phyloP scores from a whole-genome alignment of 495 filamentous ascomycete species.

The Penicillium coprophilum region DNA sequence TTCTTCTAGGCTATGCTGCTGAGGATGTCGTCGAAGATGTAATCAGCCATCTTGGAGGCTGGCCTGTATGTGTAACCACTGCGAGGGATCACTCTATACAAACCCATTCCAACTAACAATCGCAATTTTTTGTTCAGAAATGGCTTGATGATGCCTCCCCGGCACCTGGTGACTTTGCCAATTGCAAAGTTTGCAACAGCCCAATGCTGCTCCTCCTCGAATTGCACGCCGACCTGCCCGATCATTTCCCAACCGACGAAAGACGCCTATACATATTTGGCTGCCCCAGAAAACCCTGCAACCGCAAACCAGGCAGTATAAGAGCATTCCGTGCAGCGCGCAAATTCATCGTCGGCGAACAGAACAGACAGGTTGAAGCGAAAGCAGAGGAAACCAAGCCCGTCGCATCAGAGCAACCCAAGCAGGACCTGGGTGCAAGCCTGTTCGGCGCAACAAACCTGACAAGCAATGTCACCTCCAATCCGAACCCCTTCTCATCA shows the following conservation, averaged over 20 bases:
- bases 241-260: constrained; percentile 81
- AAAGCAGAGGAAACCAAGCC: constrained; percentile 36
- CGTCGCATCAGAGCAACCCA: constrained; percentile 30
- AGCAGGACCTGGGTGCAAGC: constrained; percentile 57
- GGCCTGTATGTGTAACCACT: constrained; percentile 61
- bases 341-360: constrained; percentile 31
- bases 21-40: constrained; percentile 77
- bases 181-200: constrained; percentile 85
- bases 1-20: constrained; percentile 88
- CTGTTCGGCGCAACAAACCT: constrained; percentile 52
- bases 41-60: constrained; percentile 87
- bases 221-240: constrained; percentile 86
- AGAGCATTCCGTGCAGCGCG: constrained; percentile 66
- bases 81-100: not conserved
- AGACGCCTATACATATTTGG: constrained; percentile 80
- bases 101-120: constrained; percentile 11
- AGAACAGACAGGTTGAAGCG: constrained; percentile 33
- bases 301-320: constrained; percentile 77
- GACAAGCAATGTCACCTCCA: constrained; percentile 47
- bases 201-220: constrained; percentile 84
- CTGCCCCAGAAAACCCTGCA: constrained; percentile 76
- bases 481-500: constrained; percentile 59
- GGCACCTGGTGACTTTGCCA: constrained; percentile 75
- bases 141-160: constrained; percentile 71
- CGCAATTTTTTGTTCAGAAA: constrained; percentile 50